A percentile compares a stretch with the other conserved stretches of the same genome.
Evolutionary conservation across 1,284 basidiomycete genomes (phyloP).

Genomic region (Xerocomus minutiporus): DNA sequence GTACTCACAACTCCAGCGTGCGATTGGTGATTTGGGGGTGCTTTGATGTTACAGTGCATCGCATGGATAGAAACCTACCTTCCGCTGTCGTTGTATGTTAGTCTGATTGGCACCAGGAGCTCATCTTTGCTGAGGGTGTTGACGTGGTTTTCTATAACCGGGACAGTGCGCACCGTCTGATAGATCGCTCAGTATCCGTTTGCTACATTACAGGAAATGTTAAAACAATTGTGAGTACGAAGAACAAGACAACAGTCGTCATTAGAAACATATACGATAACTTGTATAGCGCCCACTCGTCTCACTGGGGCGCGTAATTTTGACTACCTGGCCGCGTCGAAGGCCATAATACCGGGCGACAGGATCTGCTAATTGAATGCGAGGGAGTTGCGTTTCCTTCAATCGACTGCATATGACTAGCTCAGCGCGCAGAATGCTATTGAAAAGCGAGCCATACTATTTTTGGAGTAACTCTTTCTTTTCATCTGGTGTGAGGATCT

Average conservation of each 20-base stretch:
- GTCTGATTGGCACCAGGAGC: too few relatives aligned
- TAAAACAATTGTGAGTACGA: constrained; percentile 4
- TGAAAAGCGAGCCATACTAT: constrained; percentile 63
- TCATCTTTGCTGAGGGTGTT: too few relatives aligned
- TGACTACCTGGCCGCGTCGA: constrained; percentile 93
- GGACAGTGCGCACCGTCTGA: neutral
- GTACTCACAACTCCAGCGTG: neutral
- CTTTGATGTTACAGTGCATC: too few relatives aligned
- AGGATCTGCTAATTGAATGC: constrained; percentile 94
- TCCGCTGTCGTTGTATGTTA: too few relatives aligned
- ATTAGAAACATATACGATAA: constrained; percentile 81
- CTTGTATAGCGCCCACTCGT: constrained; percentile 94
- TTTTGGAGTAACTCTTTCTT: constrained; percentile 85
- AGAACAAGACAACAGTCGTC: constrained; percentile 4
- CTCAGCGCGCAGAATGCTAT: constrained; percentile 6
- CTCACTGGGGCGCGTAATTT: constrained; percentile 96
- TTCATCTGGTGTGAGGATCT: constrained; percentile 82
- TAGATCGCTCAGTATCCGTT: constrained; percentile 2
- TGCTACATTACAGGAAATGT: constrained; percentile 15
- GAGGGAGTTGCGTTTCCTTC: constrained; percentile 96
- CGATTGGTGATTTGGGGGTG: too few relatives aligned
- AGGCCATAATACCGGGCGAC: constrained; percentile 98
- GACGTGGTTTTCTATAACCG: too few relatives aligned
- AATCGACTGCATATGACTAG: constrained; percentile 62
- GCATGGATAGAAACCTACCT: too few relatives aligned